Evolutionary conservation across 2,329 filamentous ascomycete genomes (phyloP), one percentile per base, ranked within the genome.

Genomic region (Madurella fahalii): DNA sequence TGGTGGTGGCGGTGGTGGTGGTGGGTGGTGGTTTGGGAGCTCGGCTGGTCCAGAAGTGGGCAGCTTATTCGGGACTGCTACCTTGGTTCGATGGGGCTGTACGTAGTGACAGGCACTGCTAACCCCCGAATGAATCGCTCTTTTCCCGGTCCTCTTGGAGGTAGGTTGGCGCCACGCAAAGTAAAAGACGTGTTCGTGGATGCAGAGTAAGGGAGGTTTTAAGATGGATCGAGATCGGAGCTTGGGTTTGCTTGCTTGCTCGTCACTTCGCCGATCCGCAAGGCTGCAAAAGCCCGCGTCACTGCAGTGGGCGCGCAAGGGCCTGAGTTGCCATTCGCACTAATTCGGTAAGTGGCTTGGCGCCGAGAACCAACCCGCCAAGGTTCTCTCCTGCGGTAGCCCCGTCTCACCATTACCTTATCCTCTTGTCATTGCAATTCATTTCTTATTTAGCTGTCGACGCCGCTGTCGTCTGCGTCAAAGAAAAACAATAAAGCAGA

Each of bases 1-100:
- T 82, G 68, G 58, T 48, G 52, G 49, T 48, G 54, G 52, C 43
- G 42, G 52, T 50, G 48, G 48, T 40, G 40, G 48, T 50, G 52
- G 40, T 31, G 40, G 39, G 55, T 53, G 40, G 53, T 34, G 46
- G 42, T 44, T 15, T 17, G 43, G 41, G 8, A 30, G 13, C 40
- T 53, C 25, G 51, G 32, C 32, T 40, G 30, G 31, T 17, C 15
- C 40, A 32, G 25, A 5, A 40, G 13, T 25, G 30, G 40, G 49
- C 34, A 50, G 43, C 32, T 47, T 47, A 16, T 32, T 49, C n/a
- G 20, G 32, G 15, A n/a, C 40, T 8, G 20, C 11, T 48, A 31
- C 18, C 25, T 34, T 46, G 17, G 37, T 49, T 54, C 13, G 16
- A 54, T 32, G 31, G 17, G 17, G 30, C 30, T 3, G 25, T 7